A percentile compares a stretch with the other conserved stretches of the same genome.
These are phyloP conservation scores for Plectosphaerella cucumerina DNA, from an alignment of 2,329 filamentous ascomycete genomes.

Conservation along the genomic window DNA sequence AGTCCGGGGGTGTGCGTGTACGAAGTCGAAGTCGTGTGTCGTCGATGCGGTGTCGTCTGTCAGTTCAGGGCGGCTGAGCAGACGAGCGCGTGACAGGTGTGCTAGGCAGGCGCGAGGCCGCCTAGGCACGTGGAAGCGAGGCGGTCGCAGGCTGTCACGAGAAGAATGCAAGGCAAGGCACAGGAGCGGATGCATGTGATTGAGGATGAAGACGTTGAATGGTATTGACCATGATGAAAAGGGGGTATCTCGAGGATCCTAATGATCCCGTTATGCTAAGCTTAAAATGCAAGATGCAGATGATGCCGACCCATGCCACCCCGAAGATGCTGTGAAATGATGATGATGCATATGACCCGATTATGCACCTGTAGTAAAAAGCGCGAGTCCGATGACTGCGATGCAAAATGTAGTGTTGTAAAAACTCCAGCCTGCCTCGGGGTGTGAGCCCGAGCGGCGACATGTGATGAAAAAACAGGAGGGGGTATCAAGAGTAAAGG, in stretches of 20 bases:
- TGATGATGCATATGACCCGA: background rate
- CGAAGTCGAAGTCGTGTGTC: no score
- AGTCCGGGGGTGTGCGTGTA: no score
- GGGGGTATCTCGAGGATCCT: background rate
- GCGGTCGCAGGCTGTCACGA: background rate
- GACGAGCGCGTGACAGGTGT: no score
- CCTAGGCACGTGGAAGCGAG: no score
- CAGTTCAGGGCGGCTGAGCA: no score
- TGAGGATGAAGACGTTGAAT: background rate
- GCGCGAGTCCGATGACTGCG: background rate
- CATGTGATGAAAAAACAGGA: background rate
- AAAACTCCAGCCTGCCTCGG: background rate
- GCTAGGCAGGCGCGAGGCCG: no score
- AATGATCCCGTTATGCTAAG: background rate
- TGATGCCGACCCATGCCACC: background rate
- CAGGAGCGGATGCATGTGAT: background rate
- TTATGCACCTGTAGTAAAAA: background rate
- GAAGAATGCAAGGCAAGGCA: background rate
- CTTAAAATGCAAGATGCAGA: background rate
- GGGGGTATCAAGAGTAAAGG: background rate
- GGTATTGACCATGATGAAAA: background rate
- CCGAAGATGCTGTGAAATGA: background rate
- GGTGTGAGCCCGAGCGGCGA: background rate
- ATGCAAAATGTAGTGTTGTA: background rate
- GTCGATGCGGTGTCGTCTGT: no score